Base-by-base conservation (phyloP, 257 asterid species). In the Gentiana dahurica region DNA sequence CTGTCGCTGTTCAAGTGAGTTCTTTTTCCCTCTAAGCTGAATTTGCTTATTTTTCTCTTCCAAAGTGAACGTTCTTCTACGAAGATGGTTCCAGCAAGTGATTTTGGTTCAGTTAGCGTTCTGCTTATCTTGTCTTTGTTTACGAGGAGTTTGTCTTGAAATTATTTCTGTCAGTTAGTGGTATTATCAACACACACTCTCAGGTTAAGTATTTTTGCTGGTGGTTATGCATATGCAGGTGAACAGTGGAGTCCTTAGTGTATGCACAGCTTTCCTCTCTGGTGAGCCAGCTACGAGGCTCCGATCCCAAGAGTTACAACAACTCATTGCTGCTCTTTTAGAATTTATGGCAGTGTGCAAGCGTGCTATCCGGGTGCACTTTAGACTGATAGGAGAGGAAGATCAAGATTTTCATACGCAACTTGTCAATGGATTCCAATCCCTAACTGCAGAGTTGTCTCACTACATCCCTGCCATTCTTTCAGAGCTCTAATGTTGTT, bases 401-500 rank as follows among this genome's bases (percentile, higher is more conserved):
- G 99, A 92, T 65, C 95, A 92, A 68, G 97, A 92, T 60, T 92
- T 92, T 49, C 97, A 92, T 73, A 83, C 99, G 4, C 99, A 92
- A 76, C 95, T 92, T 12, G 99, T 92, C 37, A 88, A 92, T 35
- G 99, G 99, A 39, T 92, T 92, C 67, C 99, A 92, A 80, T 92
- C 99, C 10, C 93, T 92, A 37, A 92, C 99, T 64, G 99, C 99
- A 39, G 99, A 92, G 57, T 74, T 92, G 55, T 92, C 99, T 39
- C 99, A 92, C 72, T 92, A 92, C 83, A 92, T 92, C 61, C 99
- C 99, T 52, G 99, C 99, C 47, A 92, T 92, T 76, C 99, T 92
- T 70, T 92, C 99, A 0, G 99, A 92, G 73, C 94, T 92, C 47
- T 91, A 79, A 81, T 59, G 47, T 63, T 59, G 47, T 63, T 36